Percentiles rank a stretch among this genome's conserved stretches.
phyloP scores from a whole-genome alignment of 2,329 filamentous ascomycete species.

The Gaeumannomyces tritici region DNA sequence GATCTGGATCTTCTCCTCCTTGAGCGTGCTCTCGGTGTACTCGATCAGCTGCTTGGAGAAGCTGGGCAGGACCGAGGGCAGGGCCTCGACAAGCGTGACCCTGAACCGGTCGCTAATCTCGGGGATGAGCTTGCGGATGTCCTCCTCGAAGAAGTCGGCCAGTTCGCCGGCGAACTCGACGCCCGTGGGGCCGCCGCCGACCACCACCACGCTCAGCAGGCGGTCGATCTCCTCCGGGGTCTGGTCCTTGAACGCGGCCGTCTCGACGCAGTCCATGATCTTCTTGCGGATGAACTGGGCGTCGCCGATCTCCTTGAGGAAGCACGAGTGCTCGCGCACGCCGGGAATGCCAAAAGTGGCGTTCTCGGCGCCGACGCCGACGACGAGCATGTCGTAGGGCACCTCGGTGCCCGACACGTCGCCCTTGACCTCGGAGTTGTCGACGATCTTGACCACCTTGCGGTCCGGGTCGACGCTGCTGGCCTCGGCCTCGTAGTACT shows the following conservation, averaged over 20 bases:
- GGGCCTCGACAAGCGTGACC: slow-evolving; percentile 92
- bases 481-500: slow-evolving; percentile 96
- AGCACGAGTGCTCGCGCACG: slow-evolving; percentile 90
- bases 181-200: slow-evolving; percentile 87
- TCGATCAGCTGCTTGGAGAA: slow-evolving; percentile 99
- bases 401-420: slow-evolving; percentile 76
- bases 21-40: slow-evolving; percentile 98
- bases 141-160: slow-evolving; percentile 97
- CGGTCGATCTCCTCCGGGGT: slow-evolving; percentile 79
- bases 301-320: slow-evolving; percentile 96
- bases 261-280: slow-evolving; percentile 99
- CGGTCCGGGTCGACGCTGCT: slow-evolving; percentile 90
- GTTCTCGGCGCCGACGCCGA: slow-evolving; percentile 96
- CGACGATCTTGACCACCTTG: slow-evolving; percentile 80
- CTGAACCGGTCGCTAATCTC: slow-evolving; percentile 93
- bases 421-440: slow-evolving; percentile 89
- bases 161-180: slow-evolving; percentile 98
- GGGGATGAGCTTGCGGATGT: slow-evolving; percentile 96
- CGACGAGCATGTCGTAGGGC: slow-evolving; percentile 94
- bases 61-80: slow-evolving; percentile 92
- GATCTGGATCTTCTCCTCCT: slow-evolving; percentile 96
- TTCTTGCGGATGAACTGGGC: slow-evolving; percentile 94
- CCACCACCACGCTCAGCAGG: slow-evolving; percentile 95
- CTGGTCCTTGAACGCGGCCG: slow-evolving; percentile 97
- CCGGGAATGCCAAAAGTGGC: slow-evolving; percentile 97